Base-by-base conservation (phyloP, 2,329 filamentous ascomycete species). In the Aspergillus tubingensis region DNA sequence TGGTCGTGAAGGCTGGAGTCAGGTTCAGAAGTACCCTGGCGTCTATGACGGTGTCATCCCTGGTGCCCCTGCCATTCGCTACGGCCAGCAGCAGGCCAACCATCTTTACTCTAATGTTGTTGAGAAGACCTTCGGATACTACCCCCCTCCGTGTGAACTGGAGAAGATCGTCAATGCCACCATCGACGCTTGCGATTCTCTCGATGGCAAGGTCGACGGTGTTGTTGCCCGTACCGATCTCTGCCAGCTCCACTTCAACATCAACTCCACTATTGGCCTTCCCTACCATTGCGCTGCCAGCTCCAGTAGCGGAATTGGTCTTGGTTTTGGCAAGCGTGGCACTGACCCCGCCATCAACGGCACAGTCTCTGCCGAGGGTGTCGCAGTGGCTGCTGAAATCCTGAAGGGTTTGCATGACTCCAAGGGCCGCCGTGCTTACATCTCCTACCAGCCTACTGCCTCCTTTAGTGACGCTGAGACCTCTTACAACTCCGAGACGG, bases 191-290 rank as follows among this genome's bases (percentile, higher is more conserved):
- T 87, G 85, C 53, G 84, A 87, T 62, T 73, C 78, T 7, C 74
- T 87, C 5, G 85, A 87, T 57, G 84, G 85, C 5, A 76, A 76
- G 47, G 77, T 75, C 0, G 84, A 86, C 57, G 83, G 84, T 10
- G 82, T 86, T 4, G 76, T 87, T 48, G 74, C 79, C 6, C 76
- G 81, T 5, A 79, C 77, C 1, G 80, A 83, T 55, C 75, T 83
- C 8, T 83, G 80, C 74, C 76, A 73, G 58, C 64, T 81, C 5
- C 65, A 79, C 43, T 82, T 80, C 68, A 77, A 85, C 66, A 64
- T 82, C 30, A 79, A 70, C 58, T 71, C 75, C 15, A 79, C 77
- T 41, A 72, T 85, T 57, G 83, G 83, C n/a, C 62, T 74, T 53
- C 55, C 79, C 1, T 86, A 78, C 70, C 79, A 68, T 68, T 84